Evolutionary conservation across 768 basidiomycete genomes (phyloP).

Genomic region (Strobilomyces dryophilus): DNA sequence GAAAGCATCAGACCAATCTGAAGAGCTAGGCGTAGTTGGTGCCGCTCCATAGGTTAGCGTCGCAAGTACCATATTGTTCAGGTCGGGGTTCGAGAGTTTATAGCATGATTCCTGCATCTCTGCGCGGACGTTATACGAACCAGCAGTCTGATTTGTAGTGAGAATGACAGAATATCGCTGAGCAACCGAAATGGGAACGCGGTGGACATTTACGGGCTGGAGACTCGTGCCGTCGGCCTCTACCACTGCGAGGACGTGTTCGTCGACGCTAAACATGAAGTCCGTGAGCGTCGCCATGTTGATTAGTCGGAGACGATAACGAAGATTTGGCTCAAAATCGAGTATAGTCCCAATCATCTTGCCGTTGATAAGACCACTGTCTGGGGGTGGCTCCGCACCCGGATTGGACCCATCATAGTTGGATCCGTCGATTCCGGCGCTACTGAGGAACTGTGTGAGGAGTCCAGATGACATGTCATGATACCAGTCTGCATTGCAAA

Average conservation of each 20-base stretch:
- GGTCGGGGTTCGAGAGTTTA: conserved; percentile 26
- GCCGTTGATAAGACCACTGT: conserved; percentile 35
- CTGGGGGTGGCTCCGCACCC: conserved; percentile 36
- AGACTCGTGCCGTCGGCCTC: conserved; percentile 47
- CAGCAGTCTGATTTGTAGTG: conserved; percentile 35
- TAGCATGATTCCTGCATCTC: conserved; percentile 33
- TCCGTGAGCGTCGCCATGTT: conserved; percentile 47
- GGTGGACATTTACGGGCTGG: conserved; percentile 34
- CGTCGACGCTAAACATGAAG: conserved; percentile 43
- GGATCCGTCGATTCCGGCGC: conserved; percentile 22
- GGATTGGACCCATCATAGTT: conserved; percentile 30
- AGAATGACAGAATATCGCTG: conserved; percentile 51
- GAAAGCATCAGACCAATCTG: conserved; percentile 26
- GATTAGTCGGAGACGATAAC: conserved; percentile 46
- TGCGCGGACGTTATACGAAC: conserved; percentile 35
- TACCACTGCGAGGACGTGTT: conserved; percentile 42
- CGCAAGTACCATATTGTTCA: conserved; percentile 28
- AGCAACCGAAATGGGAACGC: conserved; percentile 40
- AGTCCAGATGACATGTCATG: conserved; percentile 28
- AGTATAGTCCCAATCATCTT: conserved; percentile 23
- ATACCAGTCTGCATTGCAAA: conserved; percentile 29
- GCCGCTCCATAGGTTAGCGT: conserved; percentile 26
- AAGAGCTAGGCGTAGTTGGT: conserved; percentile 21
- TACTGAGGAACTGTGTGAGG: conserved; percentile 29
- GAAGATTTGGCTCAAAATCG: conserved; percentile 31